Base-by-base conservation (phyloP, 805 yeast species). In the Wickerhamomyces sydowiorum region DNA sequence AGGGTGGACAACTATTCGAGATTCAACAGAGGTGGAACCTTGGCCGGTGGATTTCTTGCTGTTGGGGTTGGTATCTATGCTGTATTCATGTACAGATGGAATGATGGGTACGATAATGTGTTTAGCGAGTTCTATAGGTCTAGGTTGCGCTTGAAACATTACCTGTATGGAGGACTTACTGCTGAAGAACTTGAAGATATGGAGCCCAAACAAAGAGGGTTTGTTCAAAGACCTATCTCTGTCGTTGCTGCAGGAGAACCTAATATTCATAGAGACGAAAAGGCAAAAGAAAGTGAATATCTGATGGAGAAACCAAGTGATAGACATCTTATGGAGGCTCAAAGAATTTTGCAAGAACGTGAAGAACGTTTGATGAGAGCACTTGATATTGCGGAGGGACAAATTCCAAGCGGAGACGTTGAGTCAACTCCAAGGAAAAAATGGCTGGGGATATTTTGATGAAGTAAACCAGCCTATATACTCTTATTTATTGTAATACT, bases 81-180 rank as follows among this genome's bases (percentile, higher is more conserved):
- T 19, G 73, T 83, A 2, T 87, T 87, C 58, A 80, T 86, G 63
- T 76, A 81, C 59, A 67, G 88, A 40, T 86, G 96, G 96, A 86
- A 87, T 55, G 93, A 86, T 44, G 89, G 89, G 3, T 75, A 76
- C 48, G 91, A 86, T 43, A 81, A 86, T 53, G 78, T 83, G 7
- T 79, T 86, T 62, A 73, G 87, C 12, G 78, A 74, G 32, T 78
- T 84, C 38, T 79, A 86, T 59, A 62, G 91, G 38, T 59, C 69
- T 21, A 79, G 86, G 48, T 69, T 86, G 34, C 62, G 73, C 30
- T 36, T 73, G 36, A 76, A 85, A 54, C 80, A 80, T 48, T 51
- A 58, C 41, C 36, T 83, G 2, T 46, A 72, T n/a, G 83, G 84
- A 2, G 62, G 62, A 17, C 66, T 87, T 43, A 61, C 74, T 5